Conservation (phyloP, 1,139 yeast species). For the Sugiyamaella paludigena region DNA sequence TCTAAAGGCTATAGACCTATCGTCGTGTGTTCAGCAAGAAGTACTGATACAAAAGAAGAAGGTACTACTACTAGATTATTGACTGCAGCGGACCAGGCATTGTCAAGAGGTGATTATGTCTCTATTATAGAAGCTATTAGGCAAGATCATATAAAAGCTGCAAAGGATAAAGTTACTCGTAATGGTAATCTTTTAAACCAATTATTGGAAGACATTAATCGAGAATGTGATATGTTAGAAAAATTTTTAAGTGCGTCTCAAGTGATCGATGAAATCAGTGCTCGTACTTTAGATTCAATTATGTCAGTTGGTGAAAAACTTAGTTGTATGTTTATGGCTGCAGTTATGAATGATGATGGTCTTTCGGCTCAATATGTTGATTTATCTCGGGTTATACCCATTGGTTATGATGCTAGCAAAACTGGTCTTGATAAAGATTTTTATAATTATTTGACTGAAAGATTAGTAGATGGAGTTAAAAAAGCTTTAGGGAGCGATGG, state of each 20-base stretch:
- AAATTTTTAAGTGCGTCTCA: constrained; percentile 81
- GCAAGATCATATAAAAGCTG: constrained; percentile 75
- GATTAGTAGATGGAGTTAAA: constrained; percentile 56
- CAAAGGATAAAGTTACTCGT: constrained; percentile 49
- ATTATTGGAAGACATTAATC: constrained; percentile 55
- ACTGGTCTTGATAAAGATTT: constrained; percentile 54
- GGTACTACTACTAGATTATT: constrained; percentile 86
- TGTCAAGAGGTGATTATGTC: constrained; percentile 43
- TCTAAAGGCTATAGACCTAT: constrained; percentile 69
- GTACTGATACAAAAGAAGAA: constrained; percentile 84
- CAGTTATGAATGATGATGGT: constrained; percentile 78
- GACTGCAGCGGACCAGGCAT: constrained; percentile 75
- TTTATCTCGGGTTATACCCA: constrained; percentile 59
- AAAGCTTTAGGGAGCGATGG: constrained; percentile 38
- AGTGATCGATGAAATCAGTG: constrained; percentile 85
- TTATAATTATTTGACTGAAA: constrained; percentile 59
- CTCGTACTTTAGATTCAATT: constrained; percentile 83
- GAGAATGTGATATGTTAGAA: constrained; percentile 65
- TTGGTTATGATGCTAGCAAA: constrained; percentile 32
- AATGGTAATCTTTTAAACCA: constrained; percentile 46
- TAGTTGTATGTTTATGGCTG: constrained; percentile 84
- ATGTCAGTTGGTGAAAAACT: constrained; percentile 94
- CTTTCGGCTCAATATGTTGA: constrained; percentile 75
- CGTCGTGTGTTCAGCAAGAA: constrained; percentile 93
- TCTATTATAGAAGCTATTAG: constrained; percentile 56